Percentiles rank a stretch among this genome's conserved stretches.
phyloP scores from a whole-genome alignment of 768 basidiomycete genomes.

The Hypholoma fasciculare region DNA sequence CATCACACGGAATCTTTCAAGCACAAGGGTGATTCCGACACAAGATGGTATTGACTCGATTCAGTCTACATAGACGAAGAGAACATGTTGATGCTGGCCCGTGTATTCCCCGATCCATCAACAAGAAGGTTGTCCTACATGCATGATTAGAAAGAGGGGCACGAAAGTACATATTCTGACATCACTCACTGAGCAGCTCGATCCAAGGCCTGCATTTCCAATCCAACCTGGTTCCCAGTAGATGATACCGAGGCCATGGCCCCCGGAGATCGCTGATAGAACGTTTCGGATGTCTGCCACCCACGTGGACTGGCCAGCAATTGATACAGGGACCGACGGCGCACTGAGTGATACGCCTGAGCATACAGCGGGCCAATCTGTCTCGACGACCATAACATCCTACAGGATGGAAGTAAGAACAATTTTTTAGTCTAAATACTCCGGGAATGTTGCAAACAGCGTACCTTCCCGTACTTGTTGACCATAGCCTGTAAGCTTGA shows the following conservation, averaged over 20 bases:
- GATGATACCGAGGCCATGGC: slow-evolving; percentile 48
- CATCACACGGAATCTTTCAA: too few relatives aligned
- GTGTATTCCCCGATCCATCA: slow-evolving; percentile 43
- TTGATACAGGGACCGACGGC: slow-evolving; percentile 44
- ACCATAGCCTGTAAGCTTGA: slow-evolving; percentile 52
- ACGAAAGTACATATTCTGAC: not conserved
- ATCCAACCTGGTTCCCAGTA: slow-evolving; percentile 74
- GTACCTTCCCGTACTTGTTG: slow-evolving; percentile 49
- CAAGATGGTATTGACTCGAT: not conserved
- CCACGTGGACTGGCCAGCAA: slow-evolving; percentile 55
- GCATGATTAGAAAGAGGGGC: not conserved
- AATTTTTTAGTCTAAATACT: not conserved
- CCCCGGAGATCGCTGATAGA: slow-evolving; percentile 44
- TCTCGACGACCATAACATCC: slow-evolving; percentile 63
- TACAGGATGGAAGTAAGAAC: slow-evolving; percentile 11
- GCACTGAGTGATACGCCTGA: slow-evolving; percentile 45
- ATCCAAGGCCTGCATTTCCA: slow-evolving; percentile 49
- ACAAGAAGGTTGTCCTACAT: slow-evolving; percentile 52
- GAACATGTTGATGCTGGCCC: slow-evolving; percentile 40
- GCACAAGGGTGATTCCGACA: not conserved
- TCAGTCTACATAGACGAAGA: slow-evolving; percentile 32
- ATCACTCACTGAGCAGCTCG: slow-evolving; percentile 36
- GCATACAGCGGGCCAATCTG: slow-evolving; percentile 61
- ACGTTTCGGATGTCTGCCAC: slow-evolving; percentile 49
- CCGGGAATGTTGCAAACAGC: not conserved